Evolutionary conservation across 148 eudicot genomes (phyloP).

Genomic region (Arbutus unedo): DNA sequence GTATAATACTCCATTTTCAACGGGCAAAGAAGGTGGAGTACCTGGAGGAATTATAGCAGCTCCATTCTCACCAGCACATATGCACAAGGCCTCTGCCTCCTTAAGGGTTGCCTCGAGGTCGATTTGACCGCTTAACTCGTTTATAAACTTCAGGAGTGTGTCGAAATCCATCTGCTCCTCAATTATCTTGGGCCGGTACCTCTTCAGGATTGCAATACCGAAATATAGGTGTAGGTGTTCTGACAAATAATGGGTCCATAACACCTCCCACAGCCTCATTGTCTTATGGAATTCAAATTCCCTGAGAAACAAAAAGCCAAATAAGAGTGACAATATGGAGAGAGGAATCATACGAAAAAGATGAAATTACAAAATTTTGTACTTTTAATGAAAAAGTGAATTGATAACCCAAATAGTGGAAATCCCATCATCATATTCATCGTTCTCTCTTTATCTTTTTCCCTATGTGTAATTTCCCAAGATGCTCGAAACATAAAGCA

Average conservation of each 20-base stretch:
- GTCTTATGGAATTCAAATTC: conserved; percentile 73
- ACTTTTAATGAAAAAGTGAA: background rate
- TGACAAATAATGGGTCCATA: conserved; percentile 79
- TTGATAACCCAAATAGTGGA: background rate
- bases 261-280: conserved; percentile 81
- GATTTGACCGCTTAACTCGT: conserved; percentile 78
- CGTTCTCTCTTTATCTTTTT: background rate
- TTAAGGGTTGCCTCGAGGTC: conserved; percentile 60
- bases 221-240: conserved; percentile 88
- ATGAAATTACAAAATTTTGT: background rate
- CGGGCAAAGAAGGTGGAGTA: conserved; percentile 79
- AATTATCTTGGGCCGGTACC: conserved; percentile 68
- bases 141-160: conserved; percentile 84
- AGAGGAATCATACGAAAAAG: background rate
- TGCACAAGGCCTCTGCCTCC: conserved; percentile 88
- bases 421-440: background rate
- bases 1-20: conserved; percentile 44
- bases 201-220: conserved; percentile 80
- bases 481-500: no score
- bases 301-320: conserved; percentile 39
- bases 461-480: no score
- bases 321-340: background rate
- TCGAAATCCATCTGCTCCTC: conserved; percentile 97
- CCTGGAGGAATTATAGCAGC: conserved; percentile 94
- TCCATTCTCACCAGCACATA: conserved; percentile 94